phyloP scores from a whole-genome alignment of 2,329 filamentous ascomycete species.

The Fusarium verrucosum region DNA sequence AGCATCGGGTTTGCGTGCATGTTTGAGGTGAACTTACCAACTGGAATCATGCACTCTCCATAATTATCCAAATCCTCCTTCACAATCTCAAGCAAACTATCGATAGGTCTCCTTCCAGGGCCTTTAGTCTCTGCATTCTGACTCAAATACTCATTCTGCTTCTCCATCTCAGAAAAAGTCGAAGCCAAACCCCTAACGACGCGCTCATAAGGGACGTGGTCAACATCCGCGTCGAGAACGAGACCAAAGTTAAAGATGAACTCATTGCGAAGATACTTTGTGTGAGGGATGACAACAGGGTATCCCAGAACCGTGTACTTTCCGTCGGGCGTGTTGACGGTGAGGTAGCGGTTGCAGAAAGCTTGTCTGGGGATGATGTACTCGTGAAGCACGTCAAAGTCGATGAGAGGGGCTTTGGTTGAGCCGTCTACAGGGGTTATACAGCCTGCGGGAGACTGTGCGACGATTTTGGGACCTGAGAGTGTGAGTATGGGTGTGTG shows the following conservation, averaged over 20 bases:
- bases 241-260: conserved; percentile 99
- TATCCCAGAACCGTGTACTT: conserved; percentile 84
- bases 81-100: conserved; percentile 82
- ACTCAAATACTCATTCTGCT: conserved; percentile 86
- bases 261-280: conserved; percentile 88
- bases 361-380: conserved; percentile 96
- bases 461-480: conserved; percentile 68
- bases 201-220: conserved; percentile 82
- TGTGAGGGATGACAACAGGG: conserved; percentile 85
- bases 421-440: conserved; percentile 59
- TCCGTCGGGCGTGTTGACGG: conserved; percentile 75
- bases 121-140: conserved; percentile 61
- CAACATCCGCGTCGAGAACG: conserved; percentile 72
- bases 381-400: conserved; percentile 86
- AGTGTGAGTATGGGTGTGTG: neutral
- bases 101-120: conserved; percentile 72
- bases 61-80: conserved; percentile 95
- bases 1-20: neutral
- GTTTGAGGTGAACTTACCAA: conserved; percentile 66
- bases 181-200: conserved; percentile 87
- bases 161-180: conserved; percentile 89
- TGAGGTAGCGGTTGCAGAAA: conserved; percentile 91
- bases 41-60: conserved; percentile 97
- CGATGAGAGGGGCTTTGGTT: conserved; percentile 70
- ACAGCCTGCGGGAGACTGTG: conserved; percentile 70